These are phyloP conservation scores for Gyromitra esculenta DNA, from an alignment of 2,329 filamentous ascomycete genomes.

Conservation along the genomic window DNA sequence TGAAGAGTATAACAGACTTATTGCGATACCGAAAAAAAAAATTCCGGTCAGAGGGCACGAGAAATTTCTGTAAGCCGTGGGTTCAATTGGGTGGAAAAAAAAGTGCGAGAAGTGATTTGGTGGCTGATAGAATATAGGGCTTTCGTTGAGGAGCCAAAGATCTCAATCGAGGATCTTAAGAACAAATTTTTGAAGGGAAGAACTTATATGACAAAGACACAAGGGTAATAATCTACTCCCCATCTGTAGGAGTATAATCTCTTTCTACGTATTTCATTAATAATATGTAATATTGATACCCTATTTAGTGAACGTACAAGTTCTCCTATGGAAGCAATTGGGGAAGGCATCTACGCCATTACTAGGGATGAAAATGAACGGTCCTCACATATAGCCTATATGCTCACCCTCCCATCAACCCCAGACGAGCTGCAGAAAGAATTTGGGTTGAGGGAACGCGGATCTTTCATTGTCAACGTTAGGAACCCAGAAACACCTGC, in stretches of 20 bases:
- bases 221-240: slow-evolving; percentile 62
- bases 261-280: not conserved
- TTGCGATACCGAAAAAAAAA: slow-evolving; percentile 85
- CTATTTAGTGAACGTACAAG: slow-evolving; percentile 65
- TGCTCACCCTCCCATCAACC: slow-evolving; percentile 74
- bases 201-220: slow-evolving; percentile 80
- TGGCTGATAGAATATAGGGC: slow-evolving; percentile 63
- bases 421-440: slow-evolving; percentile 68
- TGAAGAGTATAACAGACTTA: slow-evolving; percentile 66
- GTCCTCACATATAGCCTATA: slow-evolving; percentile 77
- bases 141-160: slow-evolving; percentile 80
- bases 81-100: not conserved
- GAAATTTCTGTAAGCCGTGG: slow-evolving; percentile 53
- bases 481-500: slow-evolving; percentile 79
- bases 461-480: slow-evolving; percentile 80
- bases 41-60: slow-evolving; percentile 66
- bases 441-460: slow-evolving; percentile 75
- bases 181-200: slow-evolving; percentile 73
- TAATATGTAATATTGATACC: not conserved
- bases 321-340: slow-evolving; percentile 75
- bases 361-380: slow-evolving; percentile 73
- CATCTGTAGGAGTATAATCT: not conserved
- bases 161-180: slow-evolving; percentile 74
- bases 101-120: not conserved
- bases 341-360: slow-evolving; percentile 85